Evolutionary conservation across 306 rosid genomes (phyloP), one percentile per base, ranked within the genome.

Genomic region (Casuarina glauca): DNA sequence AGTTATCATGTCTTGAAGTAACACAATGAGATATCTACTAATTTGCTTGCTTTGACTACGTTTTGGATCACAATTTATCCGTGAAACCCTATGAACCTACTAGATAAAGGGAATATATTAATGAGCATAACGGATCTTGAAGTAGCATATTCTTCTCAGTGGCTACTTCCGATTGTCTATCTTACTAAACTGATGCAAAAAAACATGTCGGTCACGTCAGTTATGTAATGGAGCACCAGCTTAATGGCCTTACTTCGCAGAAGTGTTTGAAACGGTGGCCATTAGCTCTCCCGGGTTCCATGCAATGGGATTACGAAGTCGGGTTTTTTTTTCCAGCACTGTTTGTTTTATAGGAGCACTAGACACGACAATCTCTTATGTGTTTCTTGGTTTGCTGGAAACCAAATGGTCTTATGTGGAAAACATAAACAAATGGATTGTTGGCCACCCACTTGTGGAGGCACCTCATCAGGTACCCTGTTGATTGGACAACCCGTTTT

Each of bases 391-490:
- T 66, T 66, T 6, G 86, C 78, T 80, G 81, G 60, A 68, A 11
- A 82, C 76, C 73, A 77, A 86, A 82, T 90, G 86, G 91, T 39
- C 83, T 75, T 72, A 87, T 69, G 91, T 88, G 90, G 94, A 86
- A 78, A 57, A 75, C 94, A 88, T 46, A 54, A 70, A 49, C 11
- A 78, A 58, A 70, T 68, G 79, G 66, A 52, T 79, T 69, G 81
- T 82, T 79, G 86, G 82, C 84, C 85, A 80, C 87, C 76, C 80
- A 80, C 83, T 87, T 73, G 66, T 32, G 45, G 4, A 69, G 79
- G 19, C 69, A 44, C 74, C 76, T 86, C 80, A 88, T 82, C 80
- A 71, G 32, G 9, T 44, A 54, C 41, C 15, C 55, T 66, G 13
- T 45, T 79, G 82, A 83, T 83, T 79, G 74, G 85, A 72, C 74